A percentile compares a stretch with the other conserved stretches of the same genome.
These are phyloP conservation scores for Blastocystis sp. DNA, from an alignment of 352 stramenopile species.

Conservation along the genomic window DNA sequence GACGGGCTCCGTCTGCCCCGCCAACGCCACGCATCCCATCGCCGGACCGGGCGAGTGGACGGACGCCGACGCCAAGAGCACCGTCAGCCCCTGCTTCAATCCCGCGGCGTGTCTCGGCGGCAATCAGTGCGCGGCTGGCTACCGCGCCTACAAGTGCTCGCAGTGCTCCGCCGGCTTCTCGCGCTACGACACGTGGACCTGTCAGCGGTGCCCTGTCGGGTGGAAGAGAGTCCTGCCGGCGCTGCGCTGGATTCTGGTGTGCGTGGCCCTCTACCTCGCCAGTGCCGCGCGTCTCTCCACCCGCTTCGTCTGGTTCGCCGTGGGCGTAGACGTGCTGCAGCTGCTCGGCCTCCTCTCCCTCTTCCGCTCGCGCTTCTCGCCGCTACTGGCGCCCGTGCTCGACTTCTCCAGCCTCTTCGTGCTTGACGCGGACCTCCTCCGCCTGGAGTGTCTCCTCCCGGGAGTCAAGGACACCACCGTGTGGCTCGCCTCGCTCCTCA, in stretches of 20 bases:
- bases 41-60: background rate
- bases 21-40: background rate
- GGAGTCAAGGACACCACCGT: background rate
- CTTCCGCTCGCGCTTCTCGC: slow-evolving; percentile 25
- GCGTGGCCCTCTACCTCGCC: background rate
- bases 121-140: background rate
- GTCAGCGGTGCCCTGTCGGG: background rate
- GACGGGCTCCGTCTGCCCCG: background rate
- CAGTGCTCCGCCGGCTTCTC: background rate
- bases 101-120: background rate
- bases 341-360: slow-evolving; percentile 26
- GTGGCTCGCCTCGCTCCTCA: background rate
- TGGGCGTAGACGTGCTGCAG: slow-evolving; percentile 3
- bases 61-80: background rate
- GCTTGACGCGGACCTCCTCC: slow-evolving; percentile 33
- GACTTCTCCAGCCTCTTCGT: slow-evolving; percentile 47
- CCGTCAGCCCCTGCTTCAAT: slow-evolving; percentile 9
- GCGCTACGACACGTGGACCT: background rate
- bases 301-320: slow-evolving; percentile 11
- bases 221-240: background rate
- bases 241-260: slow-evolving; percentile 1
- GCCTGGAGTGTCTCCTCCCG: slow-evolving; percentile 20
- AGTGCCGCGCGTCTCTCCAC: slow-evolving; percentile 15
- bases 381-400: background rate
- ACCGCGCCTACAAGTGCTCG: slow-evolving; percentile 17